Conservation (phyloP, 2,329 filamentous ascomycete genomes). For the Nannizziopsis arthrosporioides region DNA sequence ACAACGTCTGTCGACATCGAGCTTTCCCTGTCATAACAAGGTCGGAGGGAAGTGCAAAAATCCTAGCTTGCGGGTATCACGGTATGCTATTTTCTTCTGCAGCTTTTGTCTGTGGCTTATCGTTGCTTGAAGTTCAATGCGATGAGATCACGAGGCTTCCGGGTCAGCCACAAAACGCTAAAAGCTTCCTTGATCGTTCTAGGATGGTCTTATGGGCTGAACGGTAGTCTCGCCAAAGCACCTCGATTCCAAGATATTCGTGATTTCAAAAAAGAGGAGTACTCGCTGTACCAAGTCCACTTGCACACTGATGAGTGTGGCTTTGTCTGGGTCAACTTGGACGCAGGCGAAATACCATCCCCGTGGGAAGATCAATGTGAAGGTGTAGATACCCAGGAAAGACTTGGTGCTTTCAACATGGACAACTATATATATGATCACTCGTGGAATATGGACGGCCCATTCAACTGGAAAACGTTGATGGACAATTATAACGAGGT, state of each 20-base stretch:
- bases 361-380: conserved; percentile 44
- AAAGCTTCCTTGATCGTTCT: background rate
- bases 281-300: conserved; percentile 45
- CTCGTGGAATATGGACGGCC: conserved; percentile 45
- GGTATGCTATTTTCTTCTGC: conserved; percentile 16
- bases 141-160: too few species aligned
- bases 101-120: background rate
- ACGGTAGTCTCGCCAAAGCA: conserved; percentile 48
- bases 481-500: conserved; percentile 52
- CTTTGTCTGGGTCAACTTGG: conserved; percentile 50
- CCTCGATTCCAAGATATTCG: conserved; percentile 45
- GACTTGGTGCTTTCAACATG: conserved; percentile 40
- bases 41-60: conserved; percentile 37
- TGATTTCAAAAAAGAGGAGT: conserved; percentile 45
- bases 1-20: conserved; percentile 50
- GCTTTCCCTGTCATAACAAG: conserved; percentile 46
- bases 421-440: conserved; percentile 46
- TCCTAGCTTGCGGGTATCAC: conserved; percentile 49
- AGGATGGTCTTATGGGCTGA: conserved; percentile 47
- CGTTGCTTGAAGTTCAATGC: background rate
- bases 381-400: conserved; percentile 37
- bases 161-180: background rate
- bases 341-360: conserved; percentile 25
- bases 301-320: conserved; percentile 43
- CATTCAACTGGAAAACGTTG: conserved; percentile 51